Base-by-base conservation (phyloP, 345 rosid genomes). In the Citrus reticulata region DNA sequence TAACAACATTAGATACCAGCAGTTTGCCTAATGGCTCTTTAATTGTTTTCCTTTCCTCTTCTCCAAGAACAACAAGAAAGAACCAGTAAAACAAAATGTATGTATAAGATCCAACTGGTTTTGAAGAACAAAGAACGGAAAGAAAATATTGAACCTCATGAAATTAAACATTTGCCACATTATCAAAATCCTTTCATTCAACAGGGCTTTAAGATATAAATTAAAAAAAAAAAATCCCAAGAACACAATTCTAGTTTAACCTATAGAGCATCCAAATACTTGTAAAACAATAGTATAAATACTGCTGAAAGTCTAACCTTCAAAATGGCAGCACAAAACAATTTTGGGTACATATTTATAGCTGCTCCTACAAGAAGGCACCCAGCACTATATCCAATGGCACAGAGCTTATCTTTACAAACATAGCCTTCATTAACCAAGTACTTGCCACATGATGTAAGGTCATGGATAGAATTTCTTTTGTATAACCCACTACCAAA, bases 351-450 rank as follows among this genome's bases (percentile, higher is more conserved):
- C 86, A 89, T 86, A 79, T 93, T 95, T 77, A 93, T 85, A 25
- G 92, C 90, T 32, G 95, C 97, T 64, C 93, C 97, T 37, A 89
- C 88, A 68, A 93, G 91, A 76, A 95, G 86, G 66, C 92, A 86
- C 54, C 98, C 98, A 27, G 98, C 98, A 25, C 98, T 93, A 55
- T 70, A 64, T 49, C 95, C 97, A 4, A 87, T 83, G 77, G 98
- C 94, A 86, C 91, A 84, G 54, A 93, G 94, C 71, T 76, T 83
- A 68, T 89, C 84, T 81, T 82, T 86, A 70, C 87, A 86, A 73
- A 93, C 91, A 81, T 88, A 92, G 30, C 93, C 95, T 83, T 92
- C 85, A 25, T 87, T 77, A 68, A 95, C 80, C 39, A 95, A 81
- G 80, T 86, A 91, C 5, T 83, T 81, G 7, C 90, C 92, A 68